Evolutionary conservation across 2,329 filamentous ascomycete genomes (phyloP).

Genomic region (Hymenotorrendiella dingleyae): DNA sequence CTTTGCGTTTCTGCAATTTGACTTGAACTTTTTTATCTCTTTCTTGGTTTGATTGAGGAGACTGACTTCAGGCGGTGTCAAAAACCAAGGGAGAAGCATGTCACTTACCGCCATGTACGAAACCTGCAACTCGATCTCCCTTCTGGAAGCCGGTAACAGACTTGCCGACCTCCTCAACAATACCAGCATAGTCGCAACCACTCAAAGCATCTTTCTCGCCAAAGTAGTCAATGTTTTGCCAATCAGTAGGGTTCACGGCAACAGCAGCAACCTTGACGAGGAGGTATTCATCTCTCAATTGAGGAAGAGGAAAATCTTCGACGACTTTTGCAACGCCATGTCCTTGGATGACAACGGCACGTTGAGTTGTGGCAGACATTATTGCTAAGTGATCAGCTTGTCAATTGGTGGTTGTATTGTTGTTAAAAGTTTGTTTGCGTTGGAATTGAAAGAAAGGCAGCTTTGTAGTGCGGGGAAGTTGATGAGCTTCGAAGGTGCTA

Average conservation of each 20-base stretch:
- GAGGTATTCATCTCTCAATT: background rate
- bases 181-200: slow-evolving; percentile 38
- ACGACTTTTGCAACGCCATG: background rate
- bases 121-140: background rate
- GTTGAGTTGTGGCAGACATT: too few species aligned
- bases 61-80: too few species aligned
- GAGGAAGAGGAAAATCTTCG: background rate
- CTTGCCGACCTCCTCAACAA: slow-evolving; percentile 37
- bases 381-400: too few species aligned
- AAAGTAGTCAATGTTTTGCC: background rate
- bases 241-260: background rate
- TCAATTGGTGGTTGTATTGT: too few species aligned
- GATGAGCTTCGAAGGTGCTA: too few species aligned
- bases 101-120: background rate
- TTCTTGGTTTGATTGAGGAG: background rate
- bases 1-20: too few species aligned
- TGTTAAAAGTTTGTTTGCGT: too few species aligned
- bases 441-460: too few species aligned
- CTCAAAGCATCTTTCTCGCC: background rate
- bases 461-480: too few species aligned
- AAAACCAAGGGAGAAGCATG: too few species aligned
- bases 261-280: background rate
- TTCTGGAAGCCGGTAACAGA: slow-evolving; percentile 30
- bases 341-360: background rate
- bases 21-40: slow-evolving; percentile 11